Evolutionary conservation across 2,329 filamentous ascomycete genomes (phyloP), one percentile per base, ranked within the genome.

Genomic region (Zymoseptoria pseudotritici): DNA sequence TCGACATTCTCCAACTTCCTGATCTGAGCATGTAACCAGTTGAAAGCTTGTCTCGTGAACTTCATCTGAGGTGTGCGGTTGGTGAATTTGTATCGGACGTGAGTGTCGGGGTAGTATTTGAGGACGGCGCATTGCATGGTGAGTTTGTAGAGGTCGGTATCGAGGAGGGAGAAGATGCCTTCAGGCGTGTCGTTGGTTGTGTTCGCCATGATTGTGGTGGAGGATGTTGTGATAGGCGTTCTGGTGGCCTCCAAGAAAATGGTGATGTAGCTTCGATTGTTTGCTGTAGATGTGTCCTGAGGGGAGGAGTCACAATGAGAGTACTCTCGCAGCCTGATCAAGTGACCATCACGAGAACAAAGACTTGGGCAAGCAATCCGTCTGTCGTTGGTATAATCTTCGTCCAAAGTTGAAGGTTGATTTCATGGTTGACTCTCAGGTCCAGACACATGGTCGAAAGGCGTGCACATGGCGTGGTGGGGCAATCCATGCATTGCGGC

Each of bases 91-190:
- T 97, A 99, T 2, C 90, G 91, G 60, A 97, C 94, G 52, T 87
- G 83, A 60, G 80, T 78, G 60, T 92, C 82, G 36, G 88, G 88
- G 75, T 96, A 97, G 79, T 92, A 95, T 76, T 95, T 95, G 67
- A 95, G 83, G 65, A 97, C 88, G 63, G 91, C 91, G 73, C 90
- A 96, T 87, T 99, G 94, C 94, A 99, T 99, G 20, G 94, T 99
- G 76, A 99, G 78, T 77, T 99, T 99, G 83, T 97, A 99, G 62
- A 99, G 76, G 73, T 88, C 86, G 58, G 79, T 81, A 60, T 81
- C 79, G 53, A 81, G 70, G n/a, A 81, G 71, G 2, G 78, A 80
- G 63, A 65, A 69, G 50, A 76, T 67, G 58, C 73, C 75, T 56
- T 74, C 73, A 5, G 77, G 66, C 11, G 56, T 51, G 3, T 65